These are phyloP conservation scores for Fistulinella prunicolor DNA, from an alignment of 768 basidiomycete species.

Conservation along the genomic window DNA sequence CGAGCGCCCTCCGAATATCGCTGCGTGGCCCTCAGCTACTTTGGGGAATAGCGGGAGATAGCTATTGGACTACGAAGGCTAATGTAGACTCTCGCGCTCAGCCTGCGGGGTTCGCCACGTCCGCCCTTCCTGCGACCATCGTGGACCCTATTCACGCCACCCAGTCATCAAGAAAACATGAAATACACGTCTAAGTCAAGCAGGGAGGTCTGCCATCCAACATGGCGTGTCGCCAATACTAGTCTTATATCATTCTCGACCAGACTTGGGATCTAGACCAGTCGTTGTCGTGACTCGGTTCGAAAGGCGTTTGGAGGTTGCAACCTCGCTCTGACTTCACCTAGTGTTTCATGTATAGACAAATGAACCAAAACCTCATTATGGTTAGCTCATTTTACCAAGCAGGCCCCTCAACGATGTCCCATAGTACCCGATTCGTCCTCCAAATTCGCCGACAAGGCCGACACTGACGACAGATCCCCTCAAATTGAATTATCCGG, in stretches of 20 bases:
- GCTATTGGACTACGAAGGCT: conserved; percentile 6
- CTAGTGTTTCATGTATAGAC: conserved; percentile 28
- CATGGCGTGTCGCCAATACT: no score
- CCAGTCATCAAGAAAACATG: conserved; percentile 18
- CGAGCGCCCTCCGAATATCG: conserved; percentile 3
- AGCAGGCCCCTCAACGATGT: conserved; percentile 35
- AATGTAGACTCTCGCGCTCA: not conserved
- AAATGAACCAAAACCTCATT: conserved; percentile 41
- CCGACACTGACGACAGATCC: conserved; percentile 9
- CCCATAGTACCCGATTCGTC: not conserved
- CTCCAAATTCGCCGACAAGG: conserved; percentile 1
- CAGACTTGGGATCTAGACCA: no score
- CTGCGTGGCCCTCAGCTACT: conserved; percentile 18
- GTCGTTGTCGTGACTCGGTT: no score
- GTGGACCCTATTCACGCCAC: conserved; percentile 17
- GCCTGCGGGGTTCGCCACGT: conserved; percentile 2
- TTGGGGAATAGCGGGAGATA: conserved; percentile 9
- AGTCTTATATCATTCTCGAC: no score
- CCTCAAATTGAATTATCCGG: no score
- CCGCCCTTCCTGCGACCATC: conserved; percentile 15
- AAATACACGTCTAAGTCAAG: no score
- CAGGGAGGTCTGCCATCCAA: no score
- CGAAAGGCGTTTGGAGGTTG: no score
- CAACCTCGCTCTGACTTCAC: not conserved
- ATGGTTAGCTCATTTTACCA: conserved; percentile 44